phyloP scores from a whole-genome alignment of 345 rosid species.

The Lumnitzera racemosa region DNA sequence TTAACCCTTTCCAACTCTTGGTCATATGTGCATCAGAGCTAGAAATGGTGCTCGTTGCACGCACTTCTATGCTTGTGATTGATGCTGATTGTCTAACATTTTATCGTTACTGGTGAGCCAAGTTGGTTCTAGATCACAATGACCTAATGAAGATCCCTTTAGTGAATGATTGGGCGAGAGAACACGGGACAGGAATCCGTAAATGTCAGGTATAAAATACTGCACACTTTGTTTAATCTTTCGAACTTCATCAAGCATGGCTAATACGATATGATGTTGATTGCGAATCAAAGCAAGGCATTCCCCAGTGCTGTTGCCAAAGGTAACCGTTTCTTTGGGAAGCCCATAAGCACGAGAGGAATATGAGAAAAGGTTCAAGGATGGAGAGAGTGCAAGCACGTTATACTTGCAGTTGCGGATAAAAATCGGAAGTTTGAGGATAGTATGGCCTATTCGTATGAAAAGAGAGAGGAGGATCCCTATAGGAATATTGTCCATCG shows the following conservation, averaged over 20 bases:
- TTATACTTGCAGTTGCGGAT: constrained; percentile 30
- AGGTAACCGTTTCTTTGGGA: constrained; percentile 31
- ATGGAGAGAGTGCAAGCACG: constrained; percentile 29
- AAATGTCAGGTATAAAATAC: constrained; percentile 16
- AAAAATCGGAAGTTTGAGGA: constrained; percentile 50
- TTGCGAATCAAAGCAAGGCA: constrained; percentile 25
- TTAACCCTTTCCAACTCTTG: too few relatives aligned
- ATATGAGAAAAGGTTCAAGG: constrained; percentile 36
- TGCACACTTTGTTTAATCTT: not conserved
- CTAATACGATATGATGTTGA: not conserved
- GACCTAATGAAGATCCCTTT: constrained; percentile 32
- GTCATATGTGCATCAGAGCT: too few relatives aligned
- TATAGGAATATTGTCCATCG: constrained; percentile 38
- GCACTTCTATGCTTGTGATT: not conserved
- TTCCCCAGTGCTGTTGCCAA: constrained; percentile 20
- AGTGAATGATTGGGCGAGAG: constrained; percentile 12
- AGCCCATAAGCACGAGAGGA: constrained; percentile 39
- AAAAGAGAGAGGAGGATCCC: constrained; percentile 50
- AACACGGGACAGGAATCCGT: not conserved
- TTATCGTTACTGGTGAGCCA: not conserved
- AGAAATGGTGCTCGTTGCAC: too few relatives aligned
- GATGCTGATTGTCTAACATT: not conserved
- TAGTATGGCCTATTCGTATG: constrained; percentile 33
- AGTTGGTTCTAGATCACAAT: constrained; percentile 26
- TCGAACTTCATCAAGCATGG: not conserved